Evolutionary conservation across 1,139 yeast species (phyloP), one percentile per base, ranked within the genome.

Genomic region (Yamadazyma triangularis): DNA sequence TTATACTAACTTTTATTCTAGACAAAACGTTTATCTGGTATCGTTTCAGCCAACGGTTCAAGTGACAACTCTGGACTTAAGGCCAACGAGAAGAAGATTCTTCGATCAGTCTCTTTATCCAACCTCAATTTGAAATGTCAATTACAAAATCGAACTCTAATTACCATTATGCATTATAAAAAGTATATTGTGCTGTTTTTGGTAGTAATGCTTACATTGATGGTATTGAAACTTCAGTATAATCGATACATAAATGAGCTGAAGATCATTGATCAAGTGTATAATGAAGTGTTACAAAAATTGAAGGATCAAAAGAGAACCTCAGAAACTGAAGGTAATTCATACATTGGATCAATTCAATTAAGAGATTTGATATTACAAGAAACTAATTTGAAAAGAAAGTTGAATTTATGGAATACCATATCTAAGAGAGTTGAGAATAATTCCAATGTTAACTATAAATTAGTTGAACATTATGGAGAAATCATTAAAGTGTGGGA

Each of bases 401-500:
- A 73, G 35, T 49, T 65, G 33, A 49, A 60, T 25, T 48, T 83
- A 15, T 88, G 97, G 96, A 63, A 61, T 26, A 48, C 56, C n/a
- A 81, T 88, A 2, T 66, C 70, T 30, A 56, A 58, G 24, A 66
- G 62, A 28, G 73, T 91, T 8, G 96, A 88, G 47, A 57, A 60
- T 32, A 83, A 86, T 46, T 60, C 80, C 21, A 80, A 80, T 44
- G 73, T 87, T 18, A 66, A 76, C 26, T 62, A 67, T 27, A 67
- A 76, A 29, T 73, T 79, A 38, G 57, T 76, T 39, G 96, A 88
- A 50, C 66, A 79, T 25, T 85, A 81, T 45, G 96, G 96, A 4
- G 96, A 87, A 44, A 82, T 87, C 38, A 77, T 83, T 77, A 77
- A 79, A 48, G 87, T 86, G 20, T 87, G 95, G 95, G 87, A 86